These are phyloP conservation scores for Globisporangium paroecandrum DNA, from an alignment of 352 stramenopile species.

Conservation along the genomic window DNA sequence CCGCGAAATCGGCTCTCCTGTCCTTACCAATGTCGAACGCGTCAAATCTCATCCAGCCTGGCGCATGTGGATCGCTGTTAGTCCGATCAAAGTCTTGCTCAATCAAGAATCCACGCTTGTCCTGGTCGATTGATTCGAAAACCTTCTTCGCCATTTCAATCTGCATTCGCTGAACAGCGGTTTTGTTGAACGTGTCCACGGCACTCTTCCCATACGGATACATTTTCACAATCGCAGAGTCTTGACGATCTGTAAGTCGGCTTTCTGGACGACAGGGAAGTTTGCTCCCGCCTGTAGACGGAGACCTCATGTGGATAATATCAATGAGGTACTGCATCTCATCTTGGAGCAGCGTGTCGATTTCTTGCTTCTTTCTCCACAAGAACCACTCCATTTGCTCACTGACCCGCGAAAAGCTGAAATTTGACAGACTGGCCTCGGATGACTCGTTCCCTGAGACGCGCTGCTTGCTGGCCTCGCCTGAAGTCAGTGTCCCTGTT, in stretches of 20 bases:
- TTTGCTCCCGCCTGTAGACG: neutral
- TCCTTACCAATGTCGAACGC: slow-evolving; percentile 55
- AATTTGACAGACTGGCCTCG: slow-evolving; percentile 48
- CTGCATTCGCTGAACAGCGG: slow-evolving; percentile 35
- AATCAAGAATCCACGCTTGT: slow-evolving; percentile 33
- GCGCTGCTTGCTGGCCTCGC: neutral
- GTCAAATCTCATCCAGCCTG: slow-evolving; percentile 39
- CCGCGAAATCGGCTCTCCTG: slow-evolving; percentile 40
- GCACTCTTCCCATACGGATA: slow-evolving; percentile 63
- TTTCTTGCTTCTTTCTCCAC: slow-evolving; percentile 69
- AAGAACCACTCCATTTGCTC: slow-evolving; percentile 77
- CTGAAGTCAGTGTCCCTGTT: slow-evolving; percentile 20
- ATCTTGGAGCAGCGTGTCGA: slow-evolving; percentile 53
- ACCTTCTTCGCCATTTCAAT: slow-evolving; percentile 42
- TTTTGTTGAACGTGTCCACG: slow-evolving; percentile 49
- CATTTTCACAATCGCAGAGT: slow-evolving; percentile 32
- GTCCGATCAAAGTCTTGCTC: slow-evolving; percentile 27
- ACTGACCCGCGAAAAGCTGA: slow-evolving; percentile 55
- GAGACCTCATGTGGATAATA: slow-evolving; percentile 19
- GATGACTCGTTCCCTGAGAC: neutral
- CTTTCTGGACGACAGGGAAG: neutral
- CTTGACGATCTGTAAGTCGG: neutral
- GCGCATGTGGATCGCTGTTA: slow-evolving; percentile 18
- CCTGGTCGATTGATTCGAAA: slow-evolving; percentile 38
- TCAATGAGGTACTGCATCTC: slow-evolving; percentile 56